Evolutionary conservation across 495 filamentous ascomycete species (phyloP), one percentile per base, ranked within the genome.

Genomic region (Penicillium nucicola): DNA sequence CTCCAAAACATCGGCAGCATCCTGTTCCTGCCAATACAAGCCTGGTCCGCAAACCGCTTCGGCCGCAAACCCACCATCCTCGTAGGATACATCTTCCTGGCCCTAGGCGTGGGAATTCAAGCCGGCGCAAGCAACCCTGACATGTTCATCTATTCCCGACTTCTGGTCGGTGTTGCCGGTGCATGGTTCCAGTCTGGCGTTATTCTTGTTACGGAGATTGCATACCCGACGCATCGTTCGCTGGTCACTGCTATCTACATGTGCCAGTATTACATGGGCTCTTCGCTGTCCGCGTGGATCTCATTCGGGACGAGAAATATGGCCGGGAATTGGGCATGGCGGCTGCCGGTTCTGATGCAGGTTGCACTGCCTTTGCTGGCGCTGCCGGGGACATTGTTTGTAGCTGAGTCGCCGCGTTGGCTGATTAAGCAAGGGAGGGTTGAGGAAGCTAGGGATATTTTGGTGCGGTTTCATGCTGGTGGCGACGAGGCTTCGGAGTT

Each of bases 241-340:
- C 73, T 75, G 52, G 69, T 83, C 54, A 84, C 79, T 17, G 76
- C 79, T 22, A 70, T 84, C 22, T 85, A 82, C 62, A 83, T 82
- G 65, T 79, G 72, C 14, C 31, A 49, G 33, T 60, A 49, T 19
- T 49, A 55, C 11, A 35, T 45, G 1, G 82, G 83, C 22, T 78
- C 80, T 48, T 68, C 78, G 23, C 53, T 63, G 62, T 62, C 57
- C 1, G 51, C 49, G 14, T 80, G 75, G 54, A 14, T 45, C 18
- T 42, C 42, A 1, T 61, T 54, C 23, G 55, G 46, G 3, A 42
- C 41, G 12, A 56, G 56, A 30, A 52, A 60, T 37, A 53, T 66
- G 23, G 42, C 47, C 10, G 65, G 45, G 45, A 58, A 61, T 45
- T 77, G 72, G 74, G 58, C 70, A 7, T 77, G 72, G 72, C 61